Base-by-base conservation (phyloP, 768 basidiomycete species). In the Imleria badia region DNA sequence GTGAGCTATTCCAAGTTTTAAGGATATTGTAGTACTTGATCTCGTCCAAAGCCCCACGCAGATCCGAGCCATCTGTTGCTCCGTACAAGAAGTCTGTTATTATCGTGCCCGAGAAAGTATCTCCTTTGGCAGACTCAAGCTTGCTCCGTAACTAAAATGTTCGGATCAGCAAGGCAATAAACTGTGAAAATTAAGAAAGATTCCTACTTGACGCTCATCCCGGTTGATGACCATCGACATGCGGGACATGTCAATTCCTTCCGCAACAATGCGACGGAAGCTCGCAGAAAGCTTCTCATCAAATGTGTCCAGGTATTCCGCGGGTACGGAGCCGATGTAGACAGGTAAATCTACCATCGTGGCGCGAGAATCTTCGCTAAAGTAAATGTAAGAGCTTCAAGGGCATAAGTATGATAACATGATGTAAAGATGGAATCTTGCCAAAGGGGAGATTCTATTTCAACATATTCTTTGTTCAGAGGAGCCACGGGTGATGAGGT, bases 1-100 rank as follows among this genome's bases (percentile, higher is more conserved):
- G 81, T 20, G 80, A 70, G 60, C 76, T 83, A 6, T 83, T 75
- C 93, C 94, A 98, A 10, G 72, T 71, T 35, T 84, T 80, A 48
- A 98, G 75, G 11, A 72, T 72, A 40, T 78, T 73, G 72, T 87
- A 95, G 61, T 87, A 78, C 45, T 79, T 81, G 47, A 94, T 84
- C 62, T 95, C 91, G 62, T 94, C 82, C 77, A 97, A 80, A 12
- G 87, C 80, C 3, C 73, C 72, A 17, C 76, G 73, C 19, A 99
- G 76, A 55, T 94, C 86, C 17, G 87, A 86, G 7, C 93, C 96
- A 68, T 95, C 85, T 59, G 81, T 76, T 20, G 84, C 78, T 19
- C 94, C 94, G 66, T 96, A 98, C 33, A 98, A 69, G 70, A 92
- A 89, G 74, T 98, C 91, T 34, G 76, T 77, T 60, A 96, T 91